phyloP scores from a whole-genome alignment of 495 filamentous ascomycete species.

The Monascus purpureus region DNA sequence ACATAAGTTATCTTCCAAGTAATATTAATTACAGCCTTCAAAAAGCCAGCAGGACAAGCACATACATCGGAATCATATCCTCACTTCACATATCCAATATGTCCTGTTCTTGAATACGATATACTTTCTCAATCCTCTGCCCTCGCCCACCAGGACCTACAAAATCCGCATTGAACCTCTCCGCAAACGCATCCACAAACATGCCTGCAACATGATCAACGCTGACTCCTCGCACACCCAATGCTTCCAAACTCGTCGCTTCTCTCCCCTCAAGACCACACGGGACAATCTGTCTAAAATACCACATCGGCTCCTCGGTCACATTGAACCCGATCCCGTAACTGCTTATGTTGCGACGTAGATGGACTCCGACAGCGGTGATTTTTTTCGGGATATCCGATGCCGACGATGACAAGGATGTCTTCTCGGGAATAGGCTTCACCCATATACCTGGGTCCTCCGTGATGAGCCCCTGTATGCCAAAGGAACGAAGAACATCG shows the following conservation, averaged over 20 bases:
- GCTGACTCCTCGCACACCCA: conserved; percentile 16
- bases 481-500: conserved; percentile 37
- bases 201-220: conserved; percentile 20
- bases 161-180: conserved; percentile 27
- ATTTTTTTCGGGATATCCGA: conserved; percentile 47
- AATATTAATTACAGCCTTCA: too few species aligned
- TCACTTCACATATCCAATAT: too few species aligned
- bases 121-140: conserved; percentile 30
- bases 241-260: conserved; percentile 51
- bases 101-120: conserved; percentile 22
- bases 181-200: conserved; percentile 29
- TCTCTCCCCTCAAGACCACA: conserved; percentile 72
- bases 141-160: conserved; percentile 12
- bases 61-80: too few species aligned
- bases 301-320: conserved; percentile 48
- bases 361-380: conserved; percentile 77
- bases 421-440: conserved; percentile 1
- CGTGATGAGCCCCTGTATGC: conserved; percentile 45
- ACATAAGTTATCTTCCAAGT: too few species aligned
- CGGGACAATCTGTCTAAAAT: conserved; percentile 63
- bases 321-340: conserved; percentile 83
- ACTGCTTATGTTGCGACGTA: conserved; percentile 69
- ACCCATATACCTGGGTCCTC: conserved; percentile 85
- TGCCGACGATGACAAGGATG: background rate
- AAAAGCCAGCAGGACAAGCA: too few species aligned